These are phyloP conservation scores for Coemansia sp. DNA, from an alignment of 192 early-diverging fungal genomes.

Conservation along the genomic window DNA sequence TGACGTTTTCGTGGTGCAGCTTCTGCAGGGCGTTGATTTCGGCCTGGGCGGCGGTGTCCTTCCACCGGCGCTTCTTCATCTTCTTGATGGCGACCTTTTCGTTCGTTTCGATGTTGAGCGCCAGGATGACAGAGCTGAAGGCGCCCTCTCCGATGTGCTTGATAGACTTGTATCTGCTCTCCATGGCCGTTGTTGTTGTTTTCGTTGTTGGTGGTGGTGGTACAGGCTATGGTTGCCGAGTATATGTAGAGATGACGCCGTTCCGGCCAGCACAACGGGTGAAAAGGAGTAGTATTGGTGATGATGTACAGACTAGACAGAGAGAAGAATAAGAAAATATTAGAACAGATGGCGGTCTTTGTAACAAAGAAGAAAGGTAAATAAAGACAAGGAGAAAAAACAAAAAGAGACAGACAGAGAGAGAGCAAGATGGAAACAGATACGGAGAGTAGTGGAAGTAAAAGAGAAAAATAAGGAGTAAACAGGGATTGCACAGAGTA, in stretches of 20 bases:
- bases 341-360: neutral
- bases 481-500: no score
- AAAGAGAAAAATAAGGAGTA: neutral
- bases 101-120: constrained; percentile 41
- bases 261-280: neutral
- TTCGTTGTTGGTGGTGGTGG: constrained; percentile 6
- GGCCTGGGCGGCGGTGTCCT: constrained; percentile 52
- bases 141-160: constrained; percentile 54
- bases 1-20: constrained; percentile 76
- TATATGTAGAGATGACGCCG: neutral
- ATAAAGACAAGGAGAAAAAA: neutral
- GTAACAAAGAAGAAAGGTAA: neutral
- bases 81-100: constrained; percentile 56
- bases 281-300: neutral
- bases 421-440: neutral
- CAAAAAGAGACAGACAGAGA: neutral
- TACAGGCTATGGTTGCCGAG: neutral
- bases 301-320: neutral
- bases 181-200: constrained; percentile 13
- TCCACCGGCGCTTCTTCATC: constrained; percentile 59
- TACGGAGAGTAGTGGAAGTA: neutral
- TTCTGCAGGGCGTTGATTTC: constrained; percentile 52
- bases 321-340: neutral
- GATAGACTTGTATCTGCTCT: constrained; percentile 51
- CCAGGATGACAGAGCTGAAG: constrained; percentile 54